Base-by-base conservation (phyloP, 106 monocot species). In the Allium fistulosum region DNA sequence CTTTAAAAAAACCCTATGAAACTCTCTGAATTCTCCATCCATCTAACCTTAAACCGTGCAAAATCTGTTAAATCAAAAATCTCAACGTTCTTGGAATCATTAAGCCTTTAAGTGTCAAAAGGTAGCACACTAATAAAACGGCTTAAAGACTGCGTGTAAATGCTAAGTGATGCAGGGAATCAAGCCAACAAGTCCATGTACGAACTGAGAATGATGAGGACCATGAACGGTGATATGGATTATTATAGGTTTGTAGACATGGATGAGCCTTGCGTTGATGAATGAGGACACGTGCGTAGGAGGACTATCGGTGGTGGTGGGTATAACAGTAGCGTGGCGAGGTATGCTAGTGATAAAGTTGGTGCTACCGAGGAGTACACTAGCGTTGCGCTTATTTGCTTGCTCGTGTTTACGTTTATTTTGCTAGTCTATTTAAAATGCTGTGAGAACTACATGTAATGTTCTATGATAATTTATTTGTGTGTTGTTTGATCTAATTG, bases 181-280 rank as follows among this genome's bases (percentile, higher is more conserved):
- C 72, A 58, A 37, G 71, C 74, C 46, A 11, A 59, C 61, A 17
- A 66, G 53, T 72, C 80, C 45, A 55, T 11, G 58, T 49, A 13
- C 50, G 77, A 69, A 70, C 66, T 86, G 16, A 14, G 1, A 64
- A 61, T 48, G 67, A 22, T 86, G 53, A 59, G 37, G 48, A 46
- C 7, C 48, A 27, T 18, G 11, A 26, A n/a, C 10, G 17, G 5
- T 48, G 49, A 13, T 51, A 17, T 4, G 82, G 49, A 58, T n/a
- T 57, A 14, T 72, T 8, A 74, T 5, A 69, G 57, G 51, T 80
- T 63, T 83, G 60, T 78, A 71, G 78, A 87, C 83, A 53, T 87
- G 88, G 85, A 76, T 85, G 71, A 89, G 85, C 72, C 82, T 82
- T 10, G 88, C 85, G 18, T 22, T 89, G 49, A 89, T 85, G 14